Evolutionary conservation across 345 rosid genomes (phyloP).

Genomic region (Populus davidiana): DNA sequence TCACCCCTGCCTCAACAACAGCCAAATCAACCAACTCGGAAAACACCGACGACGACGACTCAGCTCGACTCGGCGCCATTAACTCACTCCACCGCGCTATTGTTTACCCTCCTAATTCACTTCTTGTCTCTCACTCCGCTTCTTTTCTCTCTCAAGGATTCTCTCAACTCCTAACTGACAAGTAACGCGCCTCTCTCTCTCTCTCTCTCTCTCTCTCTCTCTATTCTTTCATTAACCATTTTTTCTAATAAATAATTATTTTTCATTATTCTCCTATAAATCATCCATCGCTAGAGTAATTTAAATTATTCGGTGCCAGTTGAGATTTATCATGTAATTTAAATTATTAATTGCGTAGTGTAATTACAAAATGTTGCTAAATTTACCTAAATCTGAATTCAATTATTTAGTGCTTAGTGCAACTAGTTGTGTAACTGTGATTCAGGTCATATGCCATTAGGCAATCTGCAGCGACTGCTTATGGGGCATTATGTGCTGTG

Average conservation of each 20-base stretch:
- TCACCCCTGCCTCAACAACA: constrained; percentile 16
- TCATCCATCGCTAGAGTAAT: no score
- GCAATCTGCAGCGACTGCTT: constrained; percentile 65
- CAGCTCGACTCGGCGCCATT: constrained; percentile 64
- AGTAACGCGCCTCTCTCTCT: constrained; percentile 38
- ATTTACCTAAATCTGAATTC: neutral
- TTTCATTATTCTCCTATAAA: no score
- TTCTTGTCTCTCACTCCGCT: constrained; percentile 82
- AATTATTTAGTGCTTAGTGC: neutral
- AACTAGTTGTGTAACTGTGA: constrained; percentile 9
- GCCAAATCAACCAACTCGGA: constrained; percentile 27
- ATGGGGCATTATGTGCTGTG: constrained; percentile 75
- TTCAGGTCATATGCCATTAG: constrained; percentile 67
- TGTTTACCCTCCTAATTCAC: constrained; percentile 73
- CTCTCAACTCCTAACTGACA: constrained; percentile 73
- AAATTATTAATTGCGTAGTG: no score
- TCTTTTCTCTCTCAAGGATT: constrained; percentile 76
- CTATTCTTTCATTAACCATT: neutral
- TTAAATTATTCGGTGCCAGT: no score
- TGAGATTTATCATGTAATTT: no score
- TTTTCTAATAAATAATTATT: neutral
- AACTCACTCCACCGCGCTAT: constrained; percentile 83
- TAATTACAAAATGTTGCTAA: no score
- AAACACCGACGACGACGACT: constrained; percentile 41
- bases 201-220: neutral